Conservation (phyloP, 2,329 filamentous ascomycete genomes). For the Tetracladium maxilliforme region DNA sequence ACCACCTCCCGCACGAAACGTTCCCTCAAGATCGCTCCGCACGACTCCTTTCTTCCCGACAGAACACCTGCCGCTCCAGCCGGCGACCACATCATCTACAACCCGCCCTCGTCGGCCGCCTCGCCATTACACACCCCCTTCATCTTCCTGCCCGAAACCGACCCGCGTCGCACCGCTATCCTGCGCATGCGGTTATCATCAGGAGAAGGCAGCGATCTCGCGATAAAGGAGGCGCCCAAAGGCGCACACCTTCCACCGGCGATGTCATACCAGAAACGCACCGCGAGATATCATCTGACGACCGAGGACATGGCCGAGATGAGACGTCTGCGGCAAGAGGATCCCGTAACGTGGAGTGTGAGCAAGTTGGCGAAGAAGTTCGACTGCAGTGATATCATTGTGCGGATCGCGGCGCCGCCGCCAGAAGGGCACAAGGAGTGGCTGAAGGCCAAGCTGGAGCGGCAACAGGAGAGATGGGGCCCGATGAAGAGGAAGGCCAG, state of each 20-base stretch:
- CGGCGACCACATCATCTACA: constrained; percentile 36
- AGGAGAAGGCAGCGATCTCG: constrained; percentile 3
- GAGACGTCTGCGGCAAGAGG: constrained; percentile 32
- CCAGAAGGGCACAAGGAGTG: constrained; percentile 29
- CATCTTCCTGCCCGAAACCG: constrained; percentile 43
- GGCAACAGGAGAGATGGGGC: constrained; percentile 40
- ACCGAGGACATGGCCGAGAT: constrained; percentile 44
- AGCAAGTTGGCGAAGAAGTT: constrained; percentile 35
- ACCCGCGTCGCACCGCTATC: constrained; percentile 11
- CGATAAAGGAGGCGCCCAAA: too few species aligned
- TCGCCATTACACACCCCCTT: constrained; percentile 52
- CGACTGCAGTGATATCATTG: constrained; percentile 38
- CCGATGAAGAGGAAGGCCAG: constrained; percentile 35
- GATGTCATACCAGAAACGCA: constrained; percentile 7
- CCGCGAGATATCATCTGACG: constrained; percentile 35
- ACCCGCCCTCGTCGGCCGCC: constrained; percentile 36
- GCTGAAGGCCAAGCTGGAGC: constrained; percentile 28
- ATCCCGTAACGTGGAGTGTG: constrained; percentile 41
- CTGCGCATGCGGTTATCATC: too few species aligned
- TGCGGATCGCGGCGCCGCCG: constrained; percentile 34
- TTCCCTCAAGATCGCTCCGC: constrained; percentile 36
- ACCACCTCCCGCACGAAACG: constrained; percentile 38
- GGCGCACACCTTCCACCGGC: constrained; percentile 14
- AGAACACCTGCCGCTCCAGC: constrained; percentile 15
- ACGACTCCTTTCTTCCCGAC: constrained; percentile 37